Base-by-base conservation (phyloP, 2,329 filamentous ascomycete species). In the Helminthosporium solani region DNA sequence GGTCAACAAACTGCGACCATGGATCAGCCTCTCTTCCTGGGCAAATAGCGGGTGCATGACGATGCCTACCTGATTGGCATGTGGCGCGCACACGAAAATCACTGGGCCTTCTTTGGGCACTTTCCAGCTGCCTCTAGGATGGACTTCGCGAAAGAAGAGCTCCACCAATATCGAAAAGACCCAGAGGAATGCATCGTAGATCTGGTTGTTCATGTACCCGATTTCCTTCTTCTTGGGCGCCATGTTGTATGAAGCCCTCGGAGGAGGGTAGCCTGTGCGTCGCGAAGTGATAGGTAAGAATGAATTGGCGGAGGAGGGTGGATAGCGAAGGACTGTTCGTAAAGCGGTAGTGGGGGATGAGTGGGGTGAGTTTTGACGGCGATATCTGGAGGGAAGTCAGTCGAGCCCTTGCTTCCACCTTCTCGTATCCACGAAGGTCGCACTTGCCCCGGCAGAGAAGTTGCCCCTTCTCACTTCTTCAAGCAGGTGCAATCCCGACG, bases 81-180 rank as follows among this genome's bases (percentile, higher is more conserved):
- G 94, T 56, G 94, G 94, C 44, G 92, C 94, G 35, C 91, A 94
- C 57, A 99, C 94, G 64, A 99, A 94, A 49, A 99, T 88, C 53
- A 99, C 83, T 1, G 94, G 91, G 0, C 91, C 94, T 53, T 83
- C 81, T 62, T 87, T 84, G 35, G 94, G 94, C 35, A 99, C 88
- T 71, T 91, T 92, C 90, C 94, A 99, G 53, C 91, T 89, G 57
- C 90, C 90, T 55, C 94, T 83, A 11, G 94, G 94, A 68, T 97
- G 91, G 14, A 99, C 90, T 73, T 99, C 94, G 58, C 94, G 86
- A 77, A 99, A 99, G 82, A 99, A 99, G 57, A 96, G 84, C 72
- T 99, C 94, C 56, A 95, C 85, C 42, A 97, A 78, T 54, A 97
- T 82, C 33, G 86, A 87, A 67, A 90, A 86, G 39, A 79, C 78